Percentiles rank a stretch among this genome's conserved stretches.
phyloP scores from a whole-genome alignment of 345 rosid species.

The Citrus cavaleriei region DNA sequence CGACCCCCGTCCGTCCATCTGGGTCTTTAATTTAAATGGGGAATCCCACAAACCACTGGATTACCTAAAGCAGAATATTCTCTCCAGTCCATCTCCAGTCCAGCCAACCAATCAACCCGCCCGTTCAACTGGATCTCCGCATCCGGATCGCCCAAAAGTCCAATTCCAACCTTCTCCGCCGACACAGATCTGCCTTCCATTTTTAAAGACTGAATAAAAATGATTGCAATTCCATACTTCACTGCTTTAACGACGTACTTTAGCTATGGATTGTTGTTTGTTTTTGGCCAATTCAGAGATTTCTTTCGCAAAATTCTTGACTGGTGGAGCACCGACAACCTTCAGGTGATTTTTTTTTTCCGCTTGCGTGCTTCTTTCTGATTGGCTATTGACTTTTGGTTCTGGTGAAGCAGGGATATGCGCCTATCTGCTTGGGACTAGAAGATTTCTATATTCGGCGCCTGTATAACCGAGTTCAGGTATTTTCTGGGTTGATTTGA shows the following conservation, averaged over 20 bases:
- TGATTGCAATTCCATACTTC: slow-evolving; percentile 73
- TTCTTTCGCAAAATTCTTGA: slow-evolving; percentile 61
- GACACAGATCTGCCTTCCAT: background rate
- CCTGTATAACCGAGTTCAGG: slow-evolving; percentile 87
- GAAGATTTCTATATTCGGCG: slow-evolving; percentile 94
- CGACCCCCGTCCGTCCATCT: background rate
- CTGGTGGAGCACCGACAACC: slow-evolving; percentile 54
- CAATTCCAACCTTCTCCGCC: background rate
- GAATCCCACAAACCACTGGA: background rate
- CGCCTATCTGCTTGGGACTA: slow-evolving; percentile 84
- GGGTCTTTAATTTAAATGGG: background rate
- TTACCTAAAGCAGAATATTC: background rate
- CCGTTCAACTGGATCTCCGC: background rate
- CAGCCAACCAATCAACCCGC: background rate
- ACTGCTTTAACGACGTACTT: slow-evolving; percentile 73
- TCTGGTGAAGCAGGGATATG: slow-evolving; percentile 56
- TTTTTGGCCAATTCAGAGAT: slow-evolving; percentile 78
- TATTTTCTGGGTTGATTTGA: slow-evolving; percentile 8
- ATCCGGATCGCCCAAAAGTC: background rate
- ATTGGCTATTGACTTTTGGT: background rate
- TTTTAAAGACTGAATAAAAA: background rate
- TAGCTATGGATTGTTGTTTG: slow-evolving; percentile 76
- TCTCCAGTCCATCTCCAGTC: background rate
- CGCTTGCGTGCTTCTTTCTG: background rate
- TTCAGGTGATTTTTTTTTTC: slow-evolving; percentile 32